phyloP scores from a whole-genome alignment of 2,329 filamentous ascomycete genomes.

The Alternaria brassicicola region DNA sequence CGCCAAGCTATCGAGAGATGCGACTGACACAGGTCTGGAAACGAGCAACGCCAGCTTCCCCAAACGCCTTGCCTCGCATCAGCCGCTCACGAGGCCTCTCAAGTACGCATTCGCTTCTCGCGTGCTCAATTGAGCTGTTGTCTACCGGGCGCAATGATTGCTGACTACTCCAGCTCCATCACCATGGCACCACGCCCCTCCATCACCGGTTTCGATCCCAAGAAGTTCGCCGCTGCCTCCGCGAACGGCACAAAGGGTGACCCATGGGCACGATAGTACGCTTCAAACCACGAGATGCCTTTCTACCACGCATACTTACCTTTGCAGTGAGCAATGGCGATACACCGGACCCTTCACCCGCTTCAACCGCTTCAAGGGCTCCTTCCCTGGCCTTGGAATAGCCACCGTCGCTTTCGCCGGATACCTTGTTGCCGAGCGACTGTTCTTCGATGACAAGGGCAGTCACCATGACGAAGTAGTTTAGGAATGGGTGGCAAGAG shows the following conservation, averaged over 20 bases:
- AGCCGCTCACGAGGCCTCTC: constrained; percentile 31
- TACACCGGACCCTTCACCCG: constrained; percentile 88
- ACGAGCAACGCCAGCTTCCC: constrained; percentile 28
- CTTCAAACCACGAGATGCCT: not conserved
- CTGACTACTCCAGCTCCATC: constrained; percentile 33
- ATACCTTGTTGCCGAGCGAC: constrained; percentile 88
- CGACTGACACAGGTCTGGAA: constrained; percentile 22
- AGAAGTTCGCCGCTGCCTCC: constrained; percentile 75
- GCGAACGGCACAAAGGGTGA: constrained; percentile 63
- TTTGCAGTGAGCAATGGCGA: constrained; percentile 85
- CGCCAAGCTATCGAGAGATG: constrained; percentile 21
- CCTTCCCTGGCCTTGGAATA: constrained; percentile 90
- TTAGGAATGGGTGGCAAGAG: not conserved
- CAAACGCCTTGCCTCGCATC: constrained; percentile 23
- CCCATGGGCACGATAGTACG: constrained; percentile 68
- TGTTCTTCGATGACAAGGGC: constrained; percentile 74
- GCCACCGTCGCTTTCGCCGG: constrained; percentile 87
- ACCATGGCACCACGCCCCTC: constrained; percentile 66
- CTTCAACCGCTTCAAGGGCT: constrained; percentile 84
- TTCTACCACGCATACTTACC: constrained; percentile 22
- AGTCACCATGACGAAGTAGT: constrained; percentile 31
- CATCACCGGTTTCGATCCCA: constrained; percentile 91
- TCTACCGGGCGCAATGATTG: constrained; percentile 1
- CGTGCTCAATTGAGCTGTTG: constrained; percentile 2
- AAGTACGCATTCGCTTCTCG: constrained; percentile 23